phyloP scores from a whole-genome alignment of 139 green algal genomes.

The Protoeuglena noctilucae region DNA sequence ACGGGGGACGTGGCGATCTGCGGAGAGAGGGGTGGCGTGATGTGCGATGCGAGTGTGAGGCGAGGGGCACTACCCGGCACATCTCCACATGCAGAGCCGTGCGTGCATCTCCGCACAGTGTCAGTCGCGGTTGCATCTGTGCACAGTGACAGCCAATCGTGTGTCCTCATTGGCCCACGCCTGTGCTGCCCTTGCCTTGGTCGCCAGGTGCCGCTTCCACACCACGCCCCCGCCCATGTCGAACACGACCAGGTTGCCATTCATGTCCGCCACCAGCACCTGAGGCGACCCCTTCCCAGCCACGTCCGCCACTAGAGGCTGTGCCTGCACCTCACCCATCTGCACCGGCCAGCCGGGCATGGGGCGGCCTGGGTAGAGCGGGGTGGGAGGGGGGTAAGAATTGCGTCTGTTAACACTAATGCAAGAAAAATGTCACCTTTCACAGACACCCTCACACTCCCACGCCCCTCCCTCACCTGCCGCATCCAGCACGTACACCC shows the following conservation, averaged over 20 bases:
- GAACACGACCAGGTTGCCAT: conserved; percentile 75
- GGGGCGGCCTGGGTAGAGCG: too few species aligned
- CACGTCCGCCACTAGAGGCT: conserved; percentile 74
- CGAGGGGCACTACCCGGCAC: too few species aligned
- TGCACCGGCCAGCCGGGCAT: conserved; percentile 67
- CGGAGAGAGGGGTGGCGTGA: not conserved
- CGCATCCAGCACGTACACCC: conserved; percentile 83
- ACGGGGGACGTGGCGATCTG: conserved; percentile 22
- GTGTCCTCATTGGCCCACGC: too few species aligned
- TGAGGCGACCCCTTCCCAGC: conserved; percentile 78
- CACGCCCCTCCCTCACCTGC: too few species aligned
- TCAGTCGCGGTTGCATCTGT: too few species aligned
- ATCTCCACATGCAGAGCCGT: too few species aligned
- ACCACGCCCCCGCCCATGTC: conserved; percentile 49
- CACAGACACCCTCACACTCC: too few species aligned
- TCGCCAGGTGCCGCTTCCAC: conserved; percentile 79
- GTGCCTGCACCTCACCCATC: conserved; percentile 86
- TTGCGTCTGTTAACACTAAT: too few species aligned
- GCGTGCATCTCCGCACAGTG: not conserved
- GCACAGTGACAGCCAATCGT: too few species aligned
- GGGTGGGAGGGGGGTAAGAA: too few species aligned
- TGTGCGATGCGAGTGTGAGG: conserved; percentile 2
- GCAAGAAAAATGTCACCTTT: too few species aligned
- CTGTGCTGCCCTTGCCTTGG: too few species aligned
- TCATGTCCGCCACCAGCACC: conserved; percentile 68